phyloP scores from a whole-genome alignment of 768 basidiomycete genomes.

The Polyporus arcularius region DNA sequence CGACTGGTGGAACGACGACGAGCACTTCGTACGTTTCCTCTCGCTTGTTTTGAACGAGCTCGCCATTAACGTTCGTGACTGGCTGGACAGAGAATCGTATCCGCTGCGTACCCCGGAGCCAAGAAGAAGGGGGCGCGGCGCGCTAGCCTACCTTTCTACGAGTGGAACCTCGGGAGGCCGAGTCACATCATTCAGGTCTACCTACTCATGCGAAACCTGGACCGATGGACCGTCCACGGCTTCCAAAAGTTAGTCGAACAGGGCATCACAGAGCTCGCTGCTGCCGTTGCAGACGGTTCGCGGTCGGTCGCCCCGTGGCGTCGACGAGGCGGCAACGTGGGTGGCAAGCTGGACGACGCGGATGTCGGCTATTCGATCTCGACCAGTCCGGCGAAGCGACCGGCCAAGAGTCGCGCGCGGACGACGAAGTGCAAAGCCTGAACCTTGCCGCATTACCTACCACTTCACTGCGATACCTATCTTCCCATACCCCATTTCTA shows the following conservation, averaged over 20 bases:
- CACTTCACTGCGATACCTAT: too few relatives aligned
- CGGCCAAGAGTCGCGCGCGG: too few relatives aligned
- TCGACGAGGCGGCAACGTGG: conserved; percentile 33
- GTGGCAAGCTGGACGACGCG: background rate
- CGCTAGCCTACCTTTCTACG: conserved; percentile 36
- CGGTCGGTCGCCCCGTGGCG: conserved; percentile 44
- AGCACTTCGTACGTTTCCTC: conserved; percentile 3
- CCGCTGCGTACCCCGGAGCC: conserved; percentile 47
- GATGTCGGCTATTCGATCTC: background rate
- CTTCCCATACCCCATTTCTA: too few relatives aligned
- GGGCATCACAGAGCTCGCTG: conserved; percentile 39
- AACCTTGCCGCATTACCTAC: too few relatives aligned
- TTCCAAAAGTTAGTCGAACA: conserved; percentile 42
- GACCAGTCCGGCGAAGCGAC: background rate
- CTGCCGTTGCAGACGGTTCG: conserved; percentile 3
- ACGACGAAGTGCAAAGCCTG: too few relatives aligned
- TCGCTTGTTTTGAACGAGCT: background rate
- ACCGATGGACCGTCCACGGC: conserved; percentile 47
- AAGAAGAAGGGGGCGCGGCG: background rate
- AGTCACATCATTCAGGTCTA: conserved; percentile 50
- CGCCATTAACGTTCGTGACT: background rate
- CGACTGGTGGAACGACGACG: conserved; percentile 47
- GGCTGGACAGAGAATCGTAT: conserved; percentile 43
- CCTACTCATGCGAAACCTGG: conserved; percentile 54
- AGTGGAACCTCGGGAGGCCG: conserved; percentile 50